A percentile compares a stretch with the other conserved stretches of the same genome.
Evolutionary conservation across 768 basidiomycete genomes (phyloP).

Genomic region (Macrocybe gigantea): DNA sequence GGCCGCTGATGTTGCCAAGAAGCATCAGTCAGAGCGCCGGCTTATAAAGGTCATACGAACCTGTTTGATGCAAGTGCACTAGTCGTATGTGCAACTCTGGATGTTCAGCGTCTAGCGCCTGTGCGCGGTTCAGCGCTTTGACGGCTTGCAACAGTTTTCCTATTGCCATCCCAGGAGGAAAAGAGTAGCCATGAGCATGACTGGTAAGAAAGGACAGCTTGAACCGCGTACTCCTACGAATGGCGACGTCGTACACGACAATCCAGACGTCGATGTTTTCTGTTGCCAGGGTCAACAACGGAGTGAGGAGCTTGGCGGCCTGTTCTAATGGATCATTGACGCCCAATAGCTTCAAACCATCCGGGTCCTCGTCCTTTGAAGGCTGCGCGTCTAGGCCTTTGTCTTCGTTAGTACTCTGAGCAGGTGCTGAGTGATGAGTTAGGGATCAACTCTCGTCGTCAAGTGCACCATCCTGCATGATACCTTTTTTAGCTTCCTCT

Average conservation of each 20-base stretch:
- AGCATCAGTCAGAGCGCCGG: background rate
- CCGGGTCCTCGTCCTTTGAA: constrained; percentile 77
- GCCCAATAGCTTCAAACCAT: constrained; percentile 66
- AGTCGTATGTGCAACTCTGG: constrained; percentile 70
- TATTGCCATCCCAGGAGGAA: constrained; percentile 20
- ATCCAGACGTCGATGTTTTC: constrained; percentile 67
- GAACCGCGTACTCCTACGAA: constrained; percentile 65
- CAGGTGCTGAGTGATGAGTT: constrained; percentile 14
- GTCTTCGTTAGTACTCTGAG: constrained; percentile 48
- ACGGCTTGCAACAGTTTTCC: constrained; percentile 80
- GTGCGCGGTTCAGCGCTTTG: constrained; percentile 56
- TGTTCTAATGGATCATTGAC: constrained; percentile 64
- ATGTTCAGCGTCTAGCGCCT: constrained; percentile 43
- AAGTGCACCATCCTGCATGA: constrained; percentile 5
- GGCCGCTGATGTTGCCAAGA: constrained; percentile 28
- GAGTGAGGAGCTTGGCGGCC: constrained; percentile 65
- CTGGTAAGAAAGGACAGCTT: background rate
- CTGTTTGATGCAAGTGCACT: constrained; percentile 52
- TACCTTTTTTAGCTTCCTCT: constrained; percentile 73
- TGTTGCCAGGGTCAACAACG: constrained; percentile 47
- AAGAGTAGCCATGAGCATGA: background rate
- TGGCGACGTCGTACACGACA: constrained; percentile 72
- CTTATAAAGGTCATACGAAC: constrained; percentile 26
- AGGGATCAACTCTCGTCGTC: constrained; percentile 1
- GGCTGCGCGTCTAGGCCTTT: constrained; percentile 57